Base-by-base conservation (phyloP, 352 stramenopile genomes). In the Pilasporangium apinafurcum region DNA sequence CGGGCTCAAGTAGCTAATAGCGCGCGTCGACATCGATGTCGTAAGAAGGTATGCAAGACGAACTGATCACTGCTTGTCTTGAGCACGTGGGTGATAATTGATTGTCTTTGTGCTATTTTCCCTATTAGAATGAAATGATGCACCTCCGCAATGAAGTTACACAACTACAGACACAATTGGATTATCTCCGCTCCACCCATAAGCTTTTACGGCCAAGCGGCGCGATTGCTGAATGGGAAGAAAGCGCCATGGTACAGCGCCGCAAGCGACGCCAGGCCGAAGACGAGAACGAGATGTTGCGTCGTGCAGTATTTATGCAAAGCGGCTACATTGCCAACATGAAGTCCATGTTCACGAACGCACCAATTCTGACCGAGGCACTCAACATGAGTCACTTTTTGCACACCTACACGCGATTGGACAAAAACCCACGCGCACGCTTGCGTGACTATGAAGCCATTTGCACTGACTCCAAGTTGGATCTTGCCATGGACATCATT, bases 401-500 rank as follows among this genome's bases (percentile, higher is more conserved):
- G 14, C 68, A 85, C 40, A 83, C 66, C 6, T 82, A 69, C 56
- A 83, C 68, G n/a, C 59, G 49, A 5, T 28, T 83, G n/a, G 62
- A 65, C 13, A 55, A 33, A 28, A 65, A 62, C 26, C 24, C 47
- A n/a, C 57, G 54, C 10, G 53, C 62, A n/a, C 65, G 70, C 8
- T 36, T 36, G 22, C 68, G 67, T 10, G 70, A 83, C 51, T 74
- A 65, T 47, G 46, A 77, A 18, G 38, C 44, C 17, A 58, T 78
- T 16, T 80, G 70, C 43, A 53, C 36, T 8, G 57, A 66, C 37
- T 59, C 53, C 0, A 83, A 83, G 51, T 48, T 77, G 0, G 59
- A 81, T 6, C 54, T 83, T 49, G 70, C 70, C 13, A 56, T 66
- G 1, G 59, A 81, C 9, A 65, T 83, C 30, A 44, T 85, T 20